Base-by-base conservation (phyloP, 306 rosid species). In the Quercus cerris region DNA sequence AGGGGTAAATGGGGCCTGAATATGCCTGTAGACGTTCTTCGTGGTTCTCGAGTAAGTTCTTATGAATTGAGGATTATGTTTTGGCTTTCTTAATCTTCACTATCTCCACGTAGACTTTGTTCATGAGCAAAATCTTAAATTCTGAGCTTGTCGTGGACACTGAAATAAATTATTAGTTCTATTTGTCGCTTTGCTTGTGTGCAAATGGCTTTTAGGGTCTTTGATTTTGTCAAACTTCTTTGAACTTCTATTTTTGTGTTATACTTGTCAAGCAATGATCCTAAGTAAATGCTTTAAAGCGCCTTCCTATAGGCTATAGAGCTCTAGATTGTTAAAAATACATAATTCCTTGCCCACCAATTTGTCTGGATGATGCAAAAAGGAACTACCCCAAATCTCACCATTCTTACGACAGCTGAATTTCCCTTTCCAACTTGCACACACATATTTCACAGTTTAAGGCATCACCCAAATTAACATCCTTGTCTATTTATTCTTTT, bases 1-100 rank as follows among this genome's bases (percentile, higher is more conserved):
- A 28, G 79, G 74, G 88, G 91, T 0, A 88, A 62, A 56, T 90
- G 97, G 97, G 98, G 97, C 76, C 82, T 94, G 82, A 94, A 87
- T 78, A 92, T 94, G 94, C 93, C 93, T 51, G 81, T 90, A 77
- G 98, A 94, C 85, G 71, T 94, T 78, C 87, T 94, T 77, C 96
- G 97, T 1, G 98, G 98, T 56, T 94, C 98, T 77, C 92, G 94
- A 75, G 97, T 94, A 85, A 90, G 96, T 80, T 81, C 35, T 80
- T 84, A 59, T 71, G 76, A 33, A 67, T 71, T 70, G 49, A 75
- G 76, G 70, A 56, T 75, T 52, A 68, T 66, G 81, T 44, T 67
- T 22, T 46, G 52, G 70, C 52, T 52, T 59, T 68, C 58, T 69
- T 69, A 30, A 57, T 66, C 46, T 35, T 69, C 23, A 75, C 31